Conservation (phyloP, 2,329 filamentous ascomycete genomes). For the Xylaria sp. region DNA sequence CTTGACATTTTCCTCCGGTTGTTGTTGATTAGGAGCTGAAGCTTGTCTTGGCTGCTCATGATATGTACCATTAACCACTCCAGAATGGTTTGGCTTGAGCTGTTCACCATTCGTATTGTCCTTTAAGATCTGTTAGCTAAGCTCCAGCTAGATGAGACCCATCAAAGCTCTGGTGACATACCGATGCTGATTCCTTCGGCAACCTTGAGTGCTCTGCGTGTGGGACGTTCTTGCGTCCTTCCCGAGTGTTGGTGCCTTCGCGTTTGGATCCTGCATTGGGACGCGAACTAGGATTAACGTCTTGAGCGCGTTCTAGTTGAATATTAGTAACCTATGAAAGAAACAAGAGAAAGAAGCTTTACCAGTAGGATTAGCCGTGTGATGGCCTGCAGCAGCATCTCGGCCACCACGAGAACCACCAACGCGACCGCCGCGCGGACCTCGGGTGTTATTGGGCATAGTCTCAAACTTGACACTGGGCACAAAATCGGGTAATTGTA, state of each 20-base stretch:
- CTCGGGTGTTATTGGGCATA: slow-evolving; percentile 63
- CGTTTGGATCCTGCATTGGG: slow-evolving; percentile 57
- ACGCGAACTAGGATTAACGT: slow-evolving; percentile 44
- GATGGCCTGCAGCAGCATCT: slow-evolving; percentile 42
- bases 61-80: slow-evolving; percentile 34
- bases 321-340: slow-evolving; percentile 33
- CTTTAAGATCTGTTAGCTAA: slow-evolving; percentile 26
- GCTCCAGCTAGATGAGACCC: background rate
- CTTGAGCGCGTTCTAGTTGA: slow-evolving; percentile 42
- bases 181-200: slow-evolving; percentile 46
- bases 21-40: slow-evolving; percentile 35
- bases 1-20: slow-evolving; percentile 40
- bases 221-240: slow-evolving; percentile 58
- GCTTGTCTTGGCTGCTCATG: slow-evolving; percentile 34
- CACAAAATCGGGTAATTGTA: slow-evolving; percentile 77
- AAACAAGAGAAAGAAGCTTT: slow-evolving; percentile 13
- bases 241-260: slow-evolving; percentile 55
- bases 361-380: slow-evolving; percentile 40
- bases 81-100: slow-evolving; percentile 38
- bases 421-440: slow-evolving; percentile 58
- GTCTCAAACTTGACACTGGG: slow-evolving; percentile 89
- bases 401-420: slow-evolving; percentile 47
- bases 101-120: slow-evolving; percentile 38
- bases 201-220: slow-evolving; percentile 58
- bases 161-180: slow-evolving; percentile 14